These are phyloP conservation scores for Globisporangium megalacanthum DNA, from an alignment of 352 stramenopile species.

Conservation along the genomic window DNA sequence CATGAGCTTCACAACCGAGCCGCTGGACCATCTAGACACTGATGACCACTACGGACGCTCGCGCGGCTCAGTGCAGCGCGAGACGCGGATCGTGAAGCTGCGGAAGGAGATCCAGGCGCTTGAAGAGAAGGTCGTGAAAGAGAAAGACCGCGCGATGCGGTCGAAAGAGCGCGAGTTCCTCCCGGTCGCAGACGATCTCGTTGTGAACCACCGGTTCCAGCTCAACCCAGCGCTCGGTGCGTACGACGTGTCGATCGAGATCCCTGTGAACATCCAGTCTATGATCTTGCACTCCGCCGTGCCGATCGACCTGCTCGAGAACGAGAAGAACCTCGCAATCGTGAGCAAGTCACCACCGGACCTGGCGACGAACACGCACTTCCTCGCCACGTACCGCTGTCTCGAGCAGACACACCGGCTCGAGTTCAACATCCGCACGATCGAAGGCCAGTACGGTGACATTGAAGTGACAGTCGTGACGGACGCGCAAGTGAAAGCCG, in stretches of 20 bases:
- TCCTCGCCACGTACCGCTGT: constrained; percentile 77
- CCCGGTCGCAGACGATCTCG: constrained; percentile 65
- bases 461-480: constrained; percentile 72
- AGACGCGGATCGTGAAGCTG: constrained; percentile 76
- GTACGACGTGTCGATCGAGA: constrained; percentile 79
- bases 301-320: constrained; percentile 73
- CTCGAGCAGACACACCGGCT: constrained; percentile 74
- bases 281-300: constrained; percentile 70
- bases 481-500: constrained; percentile 50
- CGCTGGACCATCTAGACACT: constrained; percentile 61
- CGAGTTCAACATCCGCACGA: constrained; percentile 76
- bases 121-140: constrained; percentile 62
- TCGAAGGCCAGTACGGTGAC: constrained; percentile 81
- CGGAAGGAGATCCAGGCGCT: constrained; percentile 67
- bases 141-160: constrained; percentile 36
- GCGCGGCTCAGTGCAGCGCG: constrained; percentile 65
- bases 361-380: constrained; percentile 47
- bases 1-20: constrained; percentile 80
- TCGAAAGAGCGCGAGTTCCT: constrained; percentile 58
- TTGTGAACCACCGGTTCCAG: constrained; percentile 75
- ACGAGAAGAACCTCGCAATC: constrained; percentile 67
- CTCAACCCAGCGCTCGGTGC: constrained; percentile 58
- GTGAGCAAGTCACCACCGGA: constrained; percentile 64
- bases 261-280: constrained; percentile 74
- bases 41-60: constrained; percentile 77